These are phyloP conservation scores for Dendrocalamus sinicus DNA, from an alignment of 176 grass and related monocot genomes.

Conservation along the genomic window DNA sequence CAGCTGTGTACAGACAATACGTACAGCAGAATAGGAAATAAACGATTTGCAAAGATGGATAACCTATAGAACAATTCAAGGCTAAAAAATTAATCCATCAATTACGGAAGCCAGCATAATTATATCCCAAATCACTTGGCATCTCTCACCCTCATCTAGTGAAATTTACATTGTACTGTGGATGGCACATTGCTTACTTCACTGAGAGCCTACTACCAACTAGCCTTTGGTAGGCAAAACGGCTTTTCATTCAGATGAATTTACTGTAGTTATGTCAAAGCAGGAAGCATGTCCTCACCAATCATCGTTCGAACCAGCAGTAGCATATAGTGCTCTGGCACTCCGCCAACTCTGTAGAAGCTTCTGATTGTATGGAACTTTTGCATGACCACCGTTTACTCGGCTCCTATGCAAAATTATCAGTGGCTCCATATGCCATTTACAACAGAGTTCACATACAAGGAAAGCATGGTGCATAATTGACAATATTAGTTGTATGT, in stretches of 20 bases:
- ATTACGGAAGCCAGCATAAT: neutral
- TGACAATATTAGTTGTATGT: slow-evolving; percentile 8
- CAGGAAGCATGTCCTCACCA: slow-evolving; percentile 56
- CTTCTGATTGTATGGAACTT: slow-evolving; percentile 71
- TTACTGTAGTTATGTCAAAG: slow-evolving; percentile 3
- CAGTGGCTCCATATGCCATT: slow-evolving; percentile 74
- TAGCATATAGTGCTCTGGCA: slow-evolving; percentile 68
- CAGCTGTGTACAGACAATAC: slow-evolving; percentile 95
- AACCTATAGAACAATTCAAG: neutral
- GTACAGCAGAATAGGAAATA: slow-evolving; percentile 43
- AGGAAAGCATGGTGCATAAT: slow-evolving; percentile 7
- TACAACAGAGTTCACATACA: slow-evolving; percentile 77
- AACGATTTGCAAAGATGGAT: slow-evolving; percentile 18
- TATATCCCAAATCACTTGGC: slow-evolving; percentile 2
- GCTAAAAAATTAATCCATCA: neutral
- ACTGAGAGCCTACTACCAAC: neutral
- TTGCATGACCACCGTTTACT: no score
- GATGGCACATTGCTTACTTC: neutral
- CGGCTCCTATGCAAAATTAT: slow-evolving; percentile 91
- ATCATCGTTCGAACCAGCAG: slow-evolving; percentile 92
- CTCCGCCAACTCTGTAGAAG: slow-evolving; percentile 69
- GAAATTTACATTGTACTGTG: neutral
- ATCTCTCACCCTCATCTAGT: neutral
- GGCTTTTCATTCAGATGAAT: neutral
- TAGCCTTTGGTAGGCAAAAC: neutral